Conservation (phyloP, 2,329 filamentous ascomycete species). For the Fusarium sp. region DNA sequence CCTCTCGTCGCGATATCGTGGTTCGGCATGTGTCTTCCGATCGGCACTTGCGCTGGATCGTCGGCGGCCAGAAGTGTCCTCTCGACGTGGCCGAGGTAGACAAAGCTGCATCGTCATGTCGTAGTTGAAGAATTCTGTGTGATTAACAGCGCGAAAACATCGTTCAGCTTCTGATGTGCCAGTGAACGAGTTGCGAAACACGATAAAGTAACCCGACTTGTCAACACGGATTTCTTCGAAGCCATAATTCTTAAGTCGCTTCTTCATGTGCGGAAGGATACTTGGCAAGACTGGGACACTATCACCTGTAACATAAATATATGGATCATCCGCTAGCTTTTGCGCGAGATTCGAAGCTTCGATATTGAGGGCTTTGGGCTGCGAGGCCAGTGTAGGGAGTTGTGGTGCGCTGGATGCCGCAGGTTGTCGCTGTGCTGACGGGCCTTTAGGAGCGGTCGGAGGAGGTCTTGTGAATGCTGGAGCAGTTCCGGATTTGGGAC, state of each 20-base stretch:
- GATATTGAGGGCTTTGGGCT: conserved; percentile 60
- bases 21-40: conserved; percentile 44
- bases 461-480: conserved; percentile 66
- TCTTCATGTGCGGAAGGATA: conserved; percentile 91
- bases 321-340: conserved; percentile 83
- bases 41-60: conserved; percentile 56
- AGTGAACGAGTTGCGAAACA: conserved; percentile 83
- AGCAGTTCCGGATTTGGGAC: conserved; percentile 52
- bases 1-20: conserved; percentile 67
- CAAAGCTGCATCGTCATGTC: conserved; percentile 88
- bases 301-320: conserved; percentile 88
- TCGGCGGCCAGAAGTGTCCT: conserved; percentile 46
- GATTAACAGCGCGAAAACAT: conserved; percentile 83
- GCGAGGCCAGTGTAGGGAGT: conserved; percentile 51
- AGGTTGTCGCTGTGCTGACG: conserved; percentile 68
- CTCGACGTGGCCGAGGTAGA: conserved; percentile 50
- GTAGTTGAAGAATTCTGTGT: conserved; percentile 90
- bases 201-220: conserved; percentile 87
- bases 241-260: conserved; percentile 84
- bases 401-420: conserved; percentile 48
- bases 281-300: conserved; percentile 89
- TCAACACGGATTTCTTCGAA: conserved; percentile 88
- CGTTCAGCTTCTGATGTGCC: conserved; percentile 85
- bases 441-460: conserved; percentile 88
- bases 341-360: conserved; percentile 76